Evolutionary conservation across 2,329 filamentous ascomycete genomes (phyloP).

Genomic region (Pyricularia sp.): DNA sequence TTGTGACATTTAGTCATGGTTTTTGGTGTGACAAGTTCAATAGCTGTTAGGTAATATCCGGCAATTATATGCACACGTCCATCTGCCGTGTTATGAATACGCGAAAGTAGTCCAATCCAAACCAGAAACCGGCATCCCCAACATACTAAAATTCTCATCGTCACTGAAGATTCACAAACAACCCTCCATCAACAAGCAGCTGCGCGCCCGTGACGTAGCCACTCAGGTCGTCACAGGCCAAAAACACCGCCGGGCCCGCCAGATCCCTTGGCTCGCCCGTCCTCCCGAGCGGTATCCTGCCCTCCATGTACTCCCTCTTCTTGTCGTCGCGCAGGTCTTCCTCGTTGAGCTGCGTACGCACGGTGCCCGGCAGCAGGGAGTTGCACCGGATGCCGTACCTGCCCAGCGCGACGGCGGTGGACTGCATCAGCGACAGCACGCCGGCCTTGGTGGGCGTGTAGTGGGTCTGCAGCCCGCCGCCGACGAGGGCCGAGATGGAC

Average conservation of each 20-base stretch:
- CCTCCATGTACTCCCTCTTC: conserved; percentile 59
- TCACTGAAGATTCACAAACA: conserved; percentile 63
- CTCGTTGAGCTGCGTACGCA: conserved; percentile 61
- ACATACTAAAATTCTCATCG: not conserved
- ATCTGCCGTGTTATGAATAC: not conserved
- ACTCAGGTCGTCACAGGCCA: conserved; percentile 56
- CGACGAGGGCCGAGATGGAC: conserved; percentile 48
- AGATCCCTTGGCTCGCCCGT: conserved; percentile 53
- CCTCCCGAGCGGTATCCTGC: conserved; percentile 55
- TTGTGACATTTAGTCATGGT: too few species aligned
- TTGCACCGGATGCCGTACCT: conserved; percentile 60
- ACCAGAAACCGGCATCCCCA: not conserved
- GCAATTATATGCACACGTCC: not conserved
- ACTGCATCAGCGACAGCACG: conserved; percentile 59
- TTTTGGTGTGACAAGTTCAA: too few species aligned
- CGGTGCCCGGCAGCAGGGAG: conserved; percentile 60
- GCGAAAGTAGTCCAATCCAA: too few species aligned
- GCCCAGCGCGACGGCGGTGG: conserved; percentile 55
- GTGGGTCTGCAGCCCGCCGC: conserved; percentile 58
- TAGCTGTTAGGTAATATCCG: too few species aligned
- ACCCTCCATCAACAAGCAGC: conserved; percentile 62
- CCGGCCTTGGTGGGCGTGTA: conserved; percentile 69
- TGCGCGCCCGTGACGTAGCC: conserved; percentile 60
- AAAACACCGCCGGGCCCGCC: conserved; percentile 62
- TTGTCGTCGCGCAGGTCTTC: conserved; percentile 53